These are phyloP conservation scores for Cenchrus fungigraminus DNA, from an alignment of 176 grass and related monocot genomes.

Conservation along the genomic window DNA sequence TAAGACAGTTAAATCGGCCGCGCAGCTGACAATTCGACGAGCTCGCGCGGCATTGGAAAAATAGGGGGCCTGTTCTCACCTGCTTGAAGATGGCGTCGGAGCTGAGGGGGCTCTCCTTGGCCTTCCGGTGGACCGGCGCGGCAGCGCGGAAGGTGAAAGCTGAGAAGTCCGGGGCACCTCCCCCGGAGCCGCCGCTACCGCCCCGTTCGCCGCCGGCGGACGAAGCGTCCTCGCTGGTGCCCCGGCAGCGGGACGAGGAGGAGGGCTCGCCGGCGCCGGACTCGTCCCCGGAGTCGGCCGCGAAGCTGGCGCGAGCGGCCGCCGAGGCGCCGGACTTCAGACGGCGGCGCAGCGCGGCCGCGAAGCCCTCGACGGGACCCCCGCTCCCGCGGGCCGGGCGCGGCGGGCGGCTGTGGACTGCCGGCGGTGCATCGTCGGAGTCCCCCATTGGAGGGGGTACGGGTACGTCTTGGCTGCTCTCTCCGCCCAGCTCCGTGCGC, in stretches of 20 bases:
- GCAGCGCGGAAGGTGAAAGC: constrained; percentile 69
- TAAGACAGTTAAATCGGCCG: neutral
- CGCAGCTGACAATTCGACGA: constrained; percentile 4
- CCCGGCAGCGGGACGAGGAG: constrained; percentile 41
- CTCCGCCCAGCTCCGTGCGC: neutral
- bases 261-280: constrained; percentile 40
- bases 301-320: constrained; percentile 59
- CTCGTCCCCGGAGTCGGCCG: constrained; percentile 59
- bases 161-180: constrained; percentile 23
- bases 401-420: constrained; percentile 38
- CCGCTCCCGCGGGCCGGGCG: constrained; percentile 25
- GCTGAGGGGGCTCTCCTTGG: constrained; percentile 83
- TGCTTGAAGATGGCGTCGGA: constrained; percentile 96
- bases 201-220: neutral
- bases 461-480: neutral
- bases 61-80: constrained; percentile 33
- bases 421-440: constrained; percentile 32
- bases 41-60: neutral
- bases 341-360: constrained; percentile 43
- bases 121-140: constrained; percentile 64
- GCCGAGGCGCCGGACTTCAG: constrained; percentile 45
- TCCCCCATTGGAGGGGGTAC: constrained; percentile 33
- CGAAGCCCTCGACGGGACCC: constrained; percentile 37
- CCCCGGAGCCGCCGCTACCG: neutral
- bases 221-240: constrained; percentile 10